These are phyloP conservation scores for Allantophomopsis lycopodina DNA, from an alignment of 2,329 filamentous ascomycete genomes.

Conservation along the genomic window DNA sequence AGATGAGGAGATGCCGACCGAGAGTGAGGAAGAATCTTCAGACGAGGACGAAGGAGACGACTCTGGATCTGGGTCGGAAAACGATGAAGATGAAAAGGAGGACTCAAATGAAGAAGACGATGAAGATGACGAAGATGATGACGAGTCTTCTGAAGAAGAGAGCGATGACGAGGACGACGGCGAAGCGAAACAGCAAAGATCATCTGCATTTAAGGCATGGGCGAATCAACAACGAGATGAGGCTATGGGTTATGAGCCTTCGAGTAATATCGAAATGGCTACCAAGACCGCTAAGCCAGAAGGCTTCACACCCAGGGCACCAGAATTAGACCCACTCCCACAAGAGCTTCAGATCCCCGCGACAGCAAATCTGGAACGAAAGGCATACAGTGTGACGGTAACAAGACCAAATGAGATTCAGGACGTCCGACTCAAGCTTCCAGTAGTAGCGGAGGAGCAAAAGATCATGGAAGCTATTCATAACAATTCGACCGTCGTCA, in stretches of 20 bases:
- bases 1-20: constrained; percentile 18
- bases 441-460: constrained; percentile 90
- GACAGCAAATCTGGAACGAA: constrained; percentile 46
- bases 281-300: constrained; percentile 35
- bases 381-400: constrained; percentile 64
- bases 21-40: constrained; percentile 17
- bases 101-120: constrained; percentile 11
- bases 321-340: constrained; percentile 60
- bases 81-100: constrained; percentile 14
- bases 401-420: constrained; percentile 62
- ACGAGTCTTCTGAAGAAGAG: constrained; percentile 12
- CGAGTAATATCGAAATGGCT: constrained; percentile 19
- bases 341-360: constrained; percentile 41
- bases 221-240: constrained; percentile 77
- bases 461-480: constrained; percentile 97
- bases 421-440: constrained; percentile 62
- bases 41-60: constrained; percentile 17
- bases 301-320: constrained; percentile 52
- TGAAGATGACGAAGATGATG: constrained; percentile 7
- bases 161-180: constrained; percentile 18
- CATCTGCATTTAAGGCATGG: constrained; percentile 83
- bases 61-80: constrained; percentile 8
- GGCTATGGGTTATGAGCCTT: constrained; percentile 52
- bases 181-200: constrained; percentile 23
- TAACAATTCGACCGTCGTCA: constrained; percentile 76